Evolutionary conservation across 1,139 yeast genomes (phyloP).

Genomic region (Wickerhamiella pararugosa): DNA sequence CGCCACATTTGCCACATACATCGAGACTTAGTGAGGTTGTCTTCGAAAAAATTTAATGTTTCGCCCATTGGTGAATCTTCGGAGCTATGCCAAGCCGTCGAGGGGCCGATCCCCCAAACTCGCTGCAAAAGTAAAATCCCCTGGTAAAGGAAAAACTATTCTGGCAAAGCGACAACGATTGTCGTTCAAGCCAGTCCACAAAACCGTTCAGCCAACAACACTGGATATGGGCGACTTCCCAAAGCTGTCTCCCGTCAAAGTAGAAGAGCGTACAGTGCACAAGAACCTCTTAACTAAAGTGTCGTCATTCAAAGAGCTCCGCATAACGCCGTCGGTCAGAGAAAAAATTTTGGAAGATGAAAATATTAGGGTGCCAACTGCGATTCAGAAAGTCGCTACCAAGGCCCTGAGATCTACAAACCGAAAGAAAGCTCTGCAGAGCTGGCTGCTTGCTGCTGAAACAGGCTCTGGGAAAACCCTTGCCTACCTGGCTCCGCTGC

Average conservation of each 20-base stretch:
- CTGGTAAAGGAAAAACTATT: constrained; percentile 9
- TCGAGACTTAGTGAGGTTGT: too few relatives aligned
- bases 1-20: too few relatives aligned
- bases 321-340: constrained; percentile 54
- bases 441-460: constrained; percentile 81
- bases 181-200: constrained; percentile 1
- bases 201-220: constrained; percentile 15
- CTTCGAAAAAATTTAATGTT: too few relatives aligned
- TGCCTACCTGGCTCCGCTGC: constrained; percentile 67
- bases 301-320: constrained; percentile 45
- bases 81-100: too few relatives aligned
- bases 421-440: constrained; percentile 33
- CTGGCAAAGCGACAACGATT: constrained; percentile 3
- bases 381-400: constrained; percentile 46
- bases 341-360: constrained; percentile 34
- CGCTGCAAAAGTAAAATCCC: constrained; percentile 2
- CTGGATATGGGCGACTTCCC: constrained; percentile 23
- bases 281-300: constrained; percentile 35
- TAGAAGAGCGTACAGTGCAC: constrained; percentile 22
- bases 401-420: constrained; percentile 29
- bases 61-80: too few relatives aligned
- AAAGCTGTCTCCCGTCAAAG: constrained; percentile 21
- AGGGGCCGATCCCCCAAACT: background rate
- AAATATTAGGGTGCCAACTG: constrained; percentile 36
- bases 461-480: constrained; percentile 96